Base-by-base conservation (phyloP, 805 yeast species). In the Candida piceae region DNA sequence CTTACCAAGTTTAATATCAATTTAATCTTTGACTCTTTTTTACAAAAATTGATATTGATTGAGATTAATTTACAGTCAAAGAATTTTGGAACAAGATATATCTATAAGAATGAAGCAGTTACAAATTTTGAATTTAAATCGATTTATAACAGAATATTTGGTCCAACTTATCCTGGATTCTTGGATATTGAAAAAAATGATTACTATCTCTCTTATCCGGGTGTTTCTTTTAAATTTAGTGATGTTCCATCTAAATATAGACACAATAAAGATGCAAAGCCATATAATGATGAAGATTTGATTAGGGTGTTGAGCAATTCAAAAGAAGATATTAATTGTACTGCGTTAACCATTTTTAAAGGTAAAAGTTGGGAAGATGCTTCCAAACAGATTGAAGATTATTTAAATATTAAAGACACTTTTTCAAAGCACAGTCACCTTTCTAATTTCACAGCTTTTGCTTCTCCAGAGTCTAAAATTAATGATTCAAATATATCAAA, bases 151-250 rank as follows among this genome's bases (percentile, higher is more conserved):
- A 71, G 68, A 49, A 61, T 69, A 2, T 74, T 78, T 50, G 84
- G 84, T 0, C 83, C 83, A 2, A 77, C 84, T 0, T 75, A 71
- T 41, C 78, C 80, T 2, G 84, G 83, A 0, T 53, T 48, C 19
- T 45, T 64, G 8, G 53, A 60, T 31, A 36, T 38, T 1, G 44
- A 40, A 3, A 31, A 46, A 15, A 49, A 53, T 11, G 43, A 52
- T 17, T 78, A 76, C 46, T 54, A 66, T 9, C 57, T 78, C 18
- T 68, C 76, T 16, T 78, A 78, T 45, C 75, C 78, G 2, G 84
- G 84, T 0, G 60, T 78, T 4, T 62, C 73, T 0, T 77, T 78
- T 55, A 64, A 62, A 37, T 78, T 76, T 47, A 52, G 50, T 9
- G 46, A 43, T 41, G 36, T 55, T 19, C 13, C 16, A 4, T 28